phyloP scores from a whole-genome alignment of 345 rosid species.

The Acer yangbiense region DNA sequence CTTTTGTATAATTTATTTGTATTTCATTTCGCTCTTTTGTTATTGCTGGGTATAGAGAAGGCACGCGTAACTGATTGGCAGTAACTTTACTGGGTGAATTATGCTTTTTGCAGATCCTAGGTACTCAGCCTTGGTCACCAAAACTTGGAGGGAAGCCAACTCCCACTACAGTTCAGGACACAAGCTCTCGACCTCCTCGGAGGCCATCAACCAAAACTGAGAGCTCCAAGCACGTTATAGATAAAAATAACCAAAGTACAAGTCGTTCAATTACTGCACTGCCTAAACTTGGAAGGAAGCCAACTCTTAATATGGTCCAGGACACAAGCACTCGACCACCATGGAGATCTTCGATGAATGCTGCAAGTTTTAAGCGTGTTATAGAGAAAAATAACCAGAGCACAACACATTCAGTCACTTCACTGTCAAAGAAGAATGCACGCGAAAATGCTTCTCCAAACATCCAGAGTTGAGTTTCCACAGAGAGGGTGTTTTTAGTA shows the following conservation, averaged over 20 bases:
- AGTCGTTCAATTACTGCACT: slow-evolving; percentile 34
- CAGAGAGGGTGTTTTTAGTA: background rate
- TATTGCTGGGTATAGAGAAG: background rate
- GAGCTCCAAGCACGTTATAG: slow-evolving; percentile 33
- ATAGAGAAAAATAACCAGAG: slow-evolving; percentile 40
- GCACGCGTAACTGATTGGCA: background rate
- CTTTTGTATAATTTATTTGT: background rate
- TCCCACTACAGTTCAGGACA: slow-evolving; percentile 29
- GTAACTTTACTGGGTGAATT: background rate
- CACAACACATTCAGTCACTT: slow-evolving; percentile 34
- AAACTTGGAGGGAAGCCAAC: slow-evolving; percentile 49
- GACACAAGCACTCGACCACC: slow-evolving; percentile 39
- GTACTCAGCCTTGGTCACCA: slow-evolving; percentile 45
- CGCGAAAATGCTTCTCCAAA: slow-evolving; percentile 77
- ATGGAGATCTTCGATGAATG: slow-evolving; percentile 35
- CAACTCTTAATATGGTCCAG: slow-evolving; percentile 28
- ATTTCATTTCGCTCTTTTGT: background rate
- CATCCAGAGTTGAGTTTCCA: slow-evolving; percentile 39
- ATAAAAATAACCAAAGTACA: slow-evolving; percentile 37
- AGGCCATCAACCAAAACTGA: slow-evolving; percentile 35
- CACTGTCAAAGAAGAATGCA: slow-evolving; percentile 41
- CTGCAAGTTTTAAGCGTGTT: slow-evolving; percentile 32
- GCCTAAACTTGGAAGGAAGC: slow-evolving; percentile 53
- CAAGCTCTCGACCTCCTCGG: slow-evolving; percentile 39
- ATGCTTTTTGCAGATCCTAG: slow-evolving; percentile 44